These are phyloP conservation scores for Coemansia sp. DNA, from an alignment of 192 early-diverging fungal species.

Conservation along the genomic window DNA sequence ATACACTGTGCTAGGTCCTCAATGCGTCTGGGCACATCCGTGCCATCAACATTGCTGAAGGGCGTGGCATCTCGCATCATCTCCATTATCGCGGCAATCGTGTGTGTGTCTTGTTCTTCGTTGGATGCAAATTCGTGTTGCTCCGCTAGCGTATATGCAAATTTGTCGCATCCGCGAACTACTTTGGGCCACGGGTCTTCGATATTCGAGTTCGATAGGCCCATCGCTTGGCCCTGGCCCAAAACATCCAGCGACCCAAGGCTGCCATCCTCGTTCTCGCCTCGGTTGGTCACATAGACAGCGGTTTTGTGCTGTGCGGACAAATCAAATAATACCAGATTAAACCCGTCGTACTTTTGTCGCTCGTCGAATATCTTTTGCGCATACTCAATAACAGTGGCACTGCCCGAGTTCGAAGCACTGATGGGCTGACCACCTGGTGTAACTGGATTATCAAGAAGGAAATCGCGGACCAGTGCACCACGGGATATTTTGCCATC, in stretches of 20 bases:
- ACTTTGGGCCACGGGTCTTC: conserved; percentile 42
- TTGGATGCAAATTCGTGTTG: background rate
- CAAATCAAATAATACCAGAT: conserved; percentile 43
- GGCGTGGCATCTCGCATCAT: conserved; percentile 18
- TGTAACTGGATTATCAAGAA: conserved; percentile 7
- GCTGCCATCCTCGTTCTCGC: background rate
- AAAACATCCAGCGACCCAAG: background rate
- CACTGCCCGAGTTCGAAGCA: background rate
- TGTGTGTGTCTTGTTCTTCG: conserved; percentile 5
- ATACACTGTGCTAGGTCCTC: conserved; percentile 31
- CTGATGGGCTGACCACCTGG: conserved; percentile 4
- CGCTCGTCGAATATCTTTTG: conserved; percentile 18
- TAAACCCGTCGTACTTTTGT: conserved; percentile 42
- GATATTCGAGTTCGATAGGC: conserved; percentile 39
- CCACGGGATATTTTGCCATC: conserved; percentile 37
- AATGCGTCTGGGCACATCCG: conserved; percentile 2
- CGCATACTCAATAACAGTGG: conserved; percentile 22
- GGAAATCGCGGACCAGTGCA: conserved; percentile 38
- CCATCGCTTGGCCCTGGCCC: background rate
- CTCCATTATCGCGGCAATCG: conserved; percentile 5
- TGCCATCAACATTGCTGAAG: background rate
- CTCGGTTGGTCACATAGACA: background rate
- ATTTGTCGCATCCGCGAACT: conserved; percentile 3
- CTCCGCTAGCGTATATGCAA: background rate
- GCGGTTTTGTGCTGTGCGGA: background rate